Conservation (phyloP, 768 basidiomycete species). For the Jaapia argillacea region DNA sequence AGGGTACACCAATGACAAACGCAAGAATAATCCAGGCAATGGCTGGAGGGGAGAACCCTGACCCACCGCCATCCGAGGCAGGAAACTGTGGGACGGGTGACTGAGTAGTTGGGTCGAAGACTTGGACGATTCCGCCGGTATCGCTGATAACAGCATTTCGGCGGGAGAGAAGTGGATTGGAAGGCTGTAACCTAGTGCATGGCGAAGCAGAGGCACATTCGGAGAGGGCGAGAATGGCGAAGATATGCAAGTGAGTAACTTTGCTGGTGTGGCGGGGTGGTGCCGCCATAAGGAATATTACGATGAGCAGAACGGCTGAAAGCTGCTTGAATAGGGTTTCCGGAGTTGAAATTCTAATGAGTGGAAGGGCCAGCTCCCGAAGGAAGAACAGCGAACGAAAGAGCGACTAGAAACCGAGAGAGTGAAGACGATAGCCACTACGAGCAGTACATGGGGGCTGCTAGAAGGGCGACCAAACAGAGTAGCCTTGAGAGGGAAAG, state of each 20-base stretch:
- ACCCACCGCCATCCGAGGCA: constrained; percentile 52
- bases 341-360: too few relatives aligned
- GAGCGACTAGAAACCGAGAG: too few relatives aligned
- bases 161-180: background rate
- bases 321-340: too few relatives aligned
- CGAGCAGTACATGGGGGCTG: too few relatives aligned
- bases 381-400: too few relatives aligned
- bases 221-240: background rate
- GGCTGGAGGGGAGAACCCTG: constrained; percentile 35
- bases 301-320: too few relatives aligned
- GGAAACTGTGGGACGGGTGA: constrained; percentile 38
- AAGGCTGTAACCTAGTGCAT: background rate
- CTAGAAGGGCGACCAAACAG: too few relatives aligned
- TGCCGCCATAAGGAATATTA: too few relatives aligned
- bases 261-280: background rate
- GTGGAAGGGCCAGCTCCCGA: too few relatives aligned
- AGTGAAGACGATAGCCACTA: too few relatives aligned
- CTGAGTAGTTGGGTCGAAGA: constrained; percentile 36
- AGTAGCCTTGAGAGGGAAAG: too few relatives aligned
- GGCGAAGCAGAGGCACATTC: background rate
- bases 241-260: background rate
- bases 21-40: constrained; percentile 50
- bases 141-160: constrained; percentile 16
- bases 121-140: constrained; percentile 25
- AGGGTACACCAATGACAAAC: constrained; percentile 39